Conservation (phyloP, 116 monocot species). For the Phalaenopsis hybrid region DNA sequence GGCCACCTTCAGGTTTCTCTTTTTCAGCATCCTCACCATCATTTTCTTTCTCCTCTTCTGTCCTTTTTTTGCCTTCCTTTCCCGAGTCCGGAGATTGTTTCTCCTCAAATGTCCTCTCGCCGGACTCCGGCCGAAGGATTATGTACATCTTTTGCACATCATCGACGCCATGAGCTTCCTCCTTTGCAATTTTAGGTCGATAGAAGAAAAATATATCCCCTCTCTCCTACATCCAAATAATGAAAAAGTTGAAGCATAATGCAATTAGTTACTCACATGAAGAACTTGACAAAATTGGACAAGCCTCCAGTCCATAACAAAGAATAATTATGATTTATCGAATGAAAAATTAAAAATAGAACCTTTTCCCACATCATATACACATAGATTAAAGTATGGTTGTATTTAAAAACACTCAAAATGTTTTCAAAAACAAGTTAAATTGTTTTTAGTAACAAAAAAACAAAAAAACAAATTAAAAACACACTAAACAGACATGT, state of each 20-base stretch:
- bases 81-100: conserved; percentile 54
- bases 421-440: no score
- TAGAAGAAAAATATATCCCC: conserved; percentile 79
- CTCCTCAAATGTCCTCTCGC: conserved; percentile 31
- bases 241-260: neutral
- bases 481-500: no score
- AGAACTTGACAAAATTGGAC: no score
- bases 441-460: no score
- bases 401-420: no score
- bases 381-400: no score
- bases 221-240: conserved; percentile 35
- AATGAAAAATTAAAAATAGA: no score
- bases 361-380: no score
- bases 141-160: conserved; percentile 61
- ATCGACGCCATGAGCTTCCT: conserved; percentile 39
- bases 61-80: conserved; percentile 25
- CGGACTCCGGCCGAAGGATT: conserved; percentile 56
- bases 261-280: no score
- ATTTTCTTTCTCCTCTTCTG: conserved; percentile 4
- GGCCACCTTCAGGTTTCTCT: conserved; percentile 29
- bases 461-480: no score
- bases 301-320: no score
- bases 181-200: conserved; percentile 45
- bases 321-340: no score
- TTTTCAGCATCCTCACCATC: neutral